Evolutionary conservation across 129 eudicot species (phyloP).

Genomic region (Pittosporum tobira): DNA sequence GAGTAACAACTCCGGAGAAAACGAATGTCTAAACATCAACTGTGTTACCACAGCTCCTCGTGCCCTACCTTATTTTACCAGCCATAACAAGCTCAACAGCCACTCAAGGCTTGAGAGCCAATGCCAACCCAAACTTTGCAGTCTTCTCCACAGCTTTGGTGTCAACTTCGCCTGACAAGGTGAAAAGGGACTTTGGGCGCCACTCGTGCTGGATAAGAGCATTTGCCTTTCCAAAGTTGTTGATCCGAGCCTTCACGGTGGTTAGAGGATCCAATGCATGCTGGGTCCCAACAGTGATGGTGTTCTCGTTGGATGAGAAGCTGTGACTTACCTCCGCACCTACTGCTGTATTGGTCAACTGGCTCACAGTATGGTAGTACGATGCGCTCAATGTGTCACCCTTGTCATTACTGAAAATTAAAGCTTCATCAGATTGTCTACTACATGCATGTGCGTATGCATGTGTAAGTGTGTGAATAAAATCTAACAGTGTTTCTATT

Average conservation of each 20-base stretch:
- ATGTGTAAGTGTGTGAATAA: too few relatives aligned
- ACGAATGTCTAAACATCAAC: background rate
- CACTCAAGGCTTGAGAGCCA: conserved; percentile 71
- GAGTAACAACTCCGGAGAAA: background rate
- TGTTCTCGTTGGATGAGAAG: conserved; percentile 73
- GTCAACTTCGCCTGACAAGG: conserved; percentile 79
- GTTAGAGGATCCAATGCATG: conserved; percentile 65
- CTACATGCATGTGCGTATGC: too few relatives aligned
- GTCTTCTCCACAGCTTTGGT: conserved; percentile 66
- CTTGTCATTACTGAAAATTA: conserved; percentile 56
- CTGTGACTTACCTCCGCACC: conserved; percentile 81
- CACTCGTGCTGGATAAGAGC: conserved; percentile 80
- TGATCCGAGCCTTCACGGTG: conserved; percentile 52
- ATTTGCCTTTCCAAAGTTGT: conserved; percentile 60
- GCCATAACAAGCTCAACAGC: too few relatives aligned
- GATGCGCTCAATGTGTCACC: conserved; percentile 60
- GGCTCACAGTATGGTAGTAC: conserved; percentile 67
- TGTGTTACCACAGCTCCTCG: too few relatives aligned
- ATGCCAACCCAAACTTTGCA: conserved; percentile 81
- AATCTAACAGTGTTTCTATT: too few relatives aligned
- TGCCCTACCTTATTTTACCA: background rate
- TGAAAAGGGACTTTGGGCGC: conserved; percentile 75
- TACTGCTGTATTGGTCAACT: conserved; percentile 68
- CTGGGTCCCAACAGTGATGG: conserved; percentile 65
- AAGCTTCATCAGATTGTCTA: background rate